Evolutionary conservation across 163 green algal genomes (phyloP).

Genomic region (Chloromonas sp.): DNA sequence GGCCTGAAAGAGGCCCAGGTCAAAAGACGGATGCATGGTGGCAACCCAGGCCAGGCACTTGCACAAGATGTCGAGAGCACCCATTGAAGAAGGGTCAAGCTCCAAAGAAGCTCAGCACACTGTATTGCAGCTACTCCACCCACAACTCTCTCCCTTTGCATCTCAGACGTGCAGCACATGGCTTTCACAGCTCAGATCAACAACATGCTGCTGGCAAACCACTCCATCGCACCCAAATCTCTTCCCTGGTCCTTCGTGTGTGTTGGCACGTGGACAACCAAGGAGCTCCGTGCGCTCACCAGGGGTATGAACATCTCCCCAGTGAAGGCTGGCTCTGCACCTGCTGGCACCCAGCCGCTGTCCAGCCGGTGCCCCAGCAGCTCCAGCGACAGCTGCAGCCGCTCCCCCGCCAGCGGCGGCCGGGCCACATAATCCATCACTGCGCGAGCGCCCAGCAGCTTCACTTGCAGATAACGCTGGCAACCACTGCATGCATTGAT

Average conservation of each 20-base stretch:
- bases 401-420: conserved; percentile 3
- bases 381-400: conserved; percentile 27
- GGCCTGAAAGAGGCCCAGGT: too few species aligned
- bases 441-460: conserved; percentile 21
- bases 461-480: conserved; percentile 20
- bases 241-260: neutral
- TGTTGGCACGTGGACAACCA: neutral
- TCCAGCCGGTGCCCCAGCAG: conserved; percentile 34
- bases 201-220: too few species aligned
- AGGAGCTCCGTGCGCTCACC: neutral
- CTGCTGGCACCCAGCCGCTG: neutral
- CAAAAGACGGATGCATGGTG: too few species aligned
- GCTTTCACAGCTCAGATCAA: too few species aligned
- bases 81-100: too few species aligned
- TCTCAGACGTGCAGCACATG: too few species aligned
- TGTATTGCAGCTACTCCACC: too few species aligned
- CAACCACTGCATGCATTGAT: neutral
- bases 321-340: conserved; percentile 15
- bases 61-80: too few species aligned
- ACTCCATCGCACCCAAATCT: too few species aligned
- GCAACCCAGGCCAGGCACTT: too few species aligned
- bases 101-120: too few species aligned
- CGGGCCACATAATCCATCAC: conserved; percentile 19
- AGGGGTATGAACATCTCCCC: conserved; percentile 19
- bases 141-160: too few species aligned